These are phyloP conservation scores for Lentinus tigrinus DNA, from an alignment of 768 basidiomycete species.

Conservation along the genomic window DNA sequence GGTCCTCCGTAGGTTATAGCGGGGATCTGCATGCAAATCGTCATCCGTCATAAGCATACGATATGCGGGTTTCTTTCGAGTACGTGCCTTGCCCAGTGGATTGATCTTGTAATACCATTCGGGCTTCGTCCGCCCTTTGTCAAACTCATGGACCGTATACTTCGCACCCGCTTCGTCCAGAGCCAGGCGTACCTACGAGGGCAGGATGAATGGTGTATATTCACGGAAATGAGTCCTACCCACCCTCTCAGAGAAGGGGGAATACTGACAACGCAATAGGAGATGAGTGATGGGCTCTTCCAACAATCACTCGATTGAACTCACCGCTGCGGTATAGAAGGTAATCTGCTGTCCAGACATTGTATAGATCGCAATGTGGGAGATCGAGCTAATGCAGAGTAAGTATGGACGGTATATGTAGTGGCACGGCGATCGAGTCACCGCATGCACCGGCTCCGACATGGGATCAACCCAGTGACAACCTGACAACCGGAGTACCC, in stretches of 20 bases:
- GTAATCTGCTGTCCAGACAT: constrained; percentile 4
- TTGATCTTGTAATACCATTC: constrained; percentile 70
- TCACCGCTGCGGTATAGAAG: constrained; percentile 15
- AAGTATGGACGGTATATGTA: too few relatives aligned
- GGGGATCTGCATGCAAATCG: constrained; percentile 40
- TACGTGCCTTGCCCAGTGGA: constrained; percentile 56
- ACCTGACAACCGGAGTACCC: too few relatives aligned
- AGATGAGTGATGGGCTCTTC: neutral
- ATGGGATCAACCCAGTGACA: too few relatives aligned
- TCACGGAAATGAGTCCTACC: neutral
- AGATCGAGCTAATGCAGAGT: too few relatives aligned
- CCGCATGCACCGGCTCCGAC: too few relatives aligned
- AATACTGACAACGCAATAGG: constrained; percentile 37
- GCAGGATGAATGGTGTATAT: neutral
- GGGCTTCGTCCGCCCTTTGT: constrained; percentile 62
- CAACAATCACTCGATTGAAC: neutral
- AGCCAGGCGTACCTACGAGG: constrained; percentile 53
- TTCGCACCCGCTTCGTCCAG: constrained; percentile 54
- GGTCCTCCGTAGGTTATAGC: constrained; percentile 64
- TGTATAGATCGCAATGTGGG: neutral
- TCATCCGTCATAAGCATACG: neutral
- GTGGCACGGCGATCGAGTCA: neutral
- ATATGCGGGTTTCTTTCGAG: neutral
- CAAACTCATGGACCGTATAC: constrained; percentile 53
- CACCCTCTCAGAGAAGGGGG: constrained; percentile 59